Evolutionary conservation across 1,139 yeast species (phyloP).

Genomic region (Starmera stellimalicola): DNA sequence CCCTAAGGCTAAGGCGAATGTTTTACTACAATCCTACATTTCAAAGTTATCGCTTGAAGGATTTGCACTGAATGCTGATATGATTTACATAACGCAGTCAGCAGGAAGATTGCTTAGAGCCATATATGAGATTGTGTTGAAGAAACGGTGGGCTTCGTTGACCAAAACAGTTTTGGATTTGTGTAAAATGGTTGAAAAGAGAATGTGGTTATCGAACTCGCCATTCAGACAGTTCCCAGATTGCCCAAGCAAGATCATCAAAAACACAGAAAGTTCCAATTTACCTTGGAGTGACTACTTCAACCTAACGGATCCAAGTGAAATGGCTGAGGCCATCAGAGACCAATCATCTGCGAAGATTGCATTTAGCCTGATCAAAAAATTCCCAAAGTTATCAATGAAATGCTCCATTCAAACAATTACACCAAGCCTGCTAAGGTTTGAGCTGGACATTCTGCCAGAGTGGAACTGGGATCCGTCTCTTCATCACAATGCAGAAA

Average conservation of each 20-base stretch:
- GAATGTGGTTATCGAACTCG: conserved; percentile 79
- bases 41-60: conserved; percentile 73
- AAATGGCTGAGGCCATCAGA: conserved; percentile 74
- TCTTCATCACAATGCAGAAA: conserved; percentile 56
- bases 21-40: conserved; percentile 76
- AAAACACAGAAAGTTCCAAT: conserved; percentile 70
- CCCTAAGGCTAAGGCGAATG: conserved; percentile 70
- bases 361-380: conserved; percentile 52
- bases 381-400: conserved; percentile 61
- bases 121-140: conserved; percentile 65
- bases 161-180: conserved; percentile 51
- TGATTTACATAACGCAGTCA: conserved; percentile 87
- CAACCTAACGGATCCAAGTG: conserved; percentile 52
- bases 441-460: conserved; percentile 61
- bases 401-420: conserved; percentile 67
- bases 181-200: conserved; percentile 70
- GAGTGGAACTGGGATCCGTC: conserved; percentile 67
- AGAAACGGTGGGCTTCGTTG: conserved; percentile 64
- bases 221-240: conserved; percentile 76
- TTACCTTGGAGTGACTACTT: conserved; percentile 80
- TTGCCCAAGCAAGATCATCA: conserved; percentile 62
- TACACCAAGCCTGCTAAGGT: conserved; percentile 53
- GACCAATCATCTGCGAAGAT: conserved; percentile 57
- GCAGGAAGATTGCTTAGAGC: conserved; percentile 89
- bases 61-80: conserved; percentile 86